Base-by-base conservation (phyloP, 2,329 filamentous ascomycete genomes). In the Aspergillus nomiae region DNA sequence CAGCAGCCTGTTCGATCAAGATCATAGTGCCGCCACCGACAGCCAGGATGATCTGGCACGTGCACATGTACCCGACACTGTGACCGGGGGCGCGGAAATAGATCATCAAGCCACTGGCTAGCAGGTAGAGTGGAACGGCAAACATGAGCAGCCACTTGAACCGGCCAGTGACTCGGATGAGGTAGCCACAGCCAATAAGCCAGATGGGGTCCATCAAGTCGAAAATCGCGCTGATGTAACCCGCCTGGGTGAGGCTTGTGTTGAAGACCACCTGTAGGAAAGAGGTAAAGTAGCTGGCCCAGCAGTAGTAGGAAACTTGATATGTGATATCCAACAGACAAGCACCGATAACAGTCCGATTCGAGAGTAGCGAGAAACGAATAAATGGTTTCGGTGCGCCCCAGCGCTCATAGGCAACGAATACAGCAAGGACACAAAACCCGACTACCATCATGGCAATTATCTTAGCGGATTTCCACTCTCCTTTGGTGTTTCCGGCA, bases 1-100 rank as follows among this genome's bases (percentile, higher is more conserved):
- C 78, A 7, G 83, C 83, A 71, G 87, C 81, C 70, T 87, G 81
- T 55, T 83, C 79, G 60, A 78, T 79, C 56, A 86, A 82, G 53
- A 83, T 78, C 3, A 86, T 73, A 4, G 79, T 80, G 21, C 84
- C 85, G 4, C 83, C 83, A 1, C 80, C 80, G 41, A 86, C 79
- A 1, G 84, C 81, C 59, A 87, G 81, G 70, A 86, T 81, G 60
- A 87, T 80, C 67, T 87, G 83, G 62, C 80, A 83, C 80, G 86
- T 82, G 73, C 85, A 70, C n/a, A 87, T 74, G 65, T 82, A 84
- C 12, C 82, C 82, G 34, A 86, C 75, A 43, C 75, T 73, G 34
- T 74, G 73, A 46, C 78, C 74, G 1, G 82, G 78, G 50, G 79
- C 75, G 14, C 84, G 82, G 75, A 85, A 85, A 55, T 82, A 71